Base-by-base conservation (phyloP, 2,329 filamentous ascomycete genomes). In the Trichoderma sp. region DNA sequence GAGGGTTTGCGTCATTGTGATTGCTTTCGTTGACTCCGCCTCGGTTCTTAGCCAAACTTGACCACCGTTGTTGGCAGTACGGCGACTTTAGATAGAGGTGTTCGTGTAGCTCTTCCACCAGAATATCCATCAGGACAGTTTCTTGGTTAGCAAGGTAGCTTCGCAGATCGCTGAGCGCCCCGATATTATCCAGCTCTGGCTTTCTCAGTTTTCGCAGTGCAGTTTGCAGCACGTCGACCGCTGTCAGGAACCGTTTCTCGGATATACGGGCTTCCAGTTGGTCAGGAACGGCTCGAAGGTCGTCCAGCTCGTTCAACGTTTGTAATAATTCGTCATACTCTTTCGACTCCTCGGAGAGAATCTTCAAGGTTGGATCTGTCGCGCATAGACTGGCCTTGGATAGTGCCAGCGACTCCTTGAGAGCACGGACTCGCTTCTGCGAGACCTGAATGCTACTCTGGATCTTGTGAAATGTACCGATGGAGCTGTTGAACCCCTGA, bases 391-490 rank as follows among this genome's bases (percentile, higher is more conserved):
- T 95, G 5, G 90, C 88, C 84, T 97, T 97, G 62, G 96, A 93
- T 72, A 91, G 90, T 16, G 92, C 89, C 75, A 99, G 87, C n/a
- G 94, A 95, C 75, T 95, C 91, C 83, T 96, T 97, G 77, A 99
- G 87, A 14, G 89, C 87, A 75, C 96, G 91, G 72, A 99, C 94
- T 76, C 95, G 92, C 80, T 92, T 92, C 84, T 99, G 97, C 18
- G 95, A 98, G 68, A 91, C 88, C 80, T 96, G 94, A 78, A 99
- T 97, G 84, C 95, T 98, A 71, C 92, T 91, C 84, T 99, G 97
- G 77, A 99, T 99, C 85, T 97, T 98, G 87, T 99, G 97, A 82
- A 98, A 99, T 24, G 96, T 98, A 83, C 96, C 97, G 78, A 99
- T 98, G 68, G 96, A 98, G 84, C 95, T 98, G 85, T 98, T 99